Percentiles rank a stretch among this genome's conserved stretches.
Evolutionary conservation across 1,284 basidiomycete species (phyloP).

Genomic region (Irpex sp.): DNA sequence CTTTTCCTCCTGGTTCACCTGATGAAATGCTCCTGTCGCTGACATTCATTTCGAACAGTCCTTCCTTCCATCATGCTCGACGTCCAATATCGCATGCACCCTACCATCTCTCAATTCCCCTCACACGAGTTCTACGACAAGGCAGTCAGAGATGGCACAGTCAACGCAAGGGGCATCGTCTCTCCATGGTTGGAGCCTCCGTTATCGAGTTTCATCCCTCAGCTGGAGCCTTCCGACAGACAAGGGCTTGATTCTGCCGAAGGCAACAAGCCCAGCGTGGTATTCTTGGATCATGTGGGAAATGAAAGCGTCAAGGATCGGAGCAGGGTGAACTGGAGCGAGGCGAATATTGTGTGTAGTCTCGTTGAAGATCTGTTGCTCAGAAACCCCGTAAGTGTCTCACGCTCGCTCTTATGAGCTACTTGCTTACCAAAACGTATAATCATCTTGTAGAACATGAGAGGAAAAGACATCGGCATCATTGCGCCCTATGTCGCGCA

Average conservation of each 20-base stretch:
- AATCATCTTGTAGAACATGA: conserved; percentile 43
- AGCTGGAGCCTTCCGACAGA: neutral
- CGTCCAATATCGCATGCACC: conserved; percentile 95
- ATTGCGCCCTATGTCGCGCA: conserved; percentile 88
- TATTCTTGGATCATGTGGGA: conserved; percentile 77
- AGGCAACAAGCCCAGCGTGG: conserved; percentile 46
- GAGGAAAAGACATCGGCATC: conserved; percentile 77
- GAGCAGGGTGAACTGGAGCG: conserved; percentile 71
- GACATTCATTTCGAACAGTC: conserved; percentile 36
- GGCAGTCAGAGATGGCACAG: conserved; percentile 70
- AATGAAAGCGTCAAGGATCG: conserved; percentile 63
- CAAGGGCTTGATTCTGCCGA: neutral
- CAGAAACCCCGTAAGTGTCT: conserved; percentile 60
- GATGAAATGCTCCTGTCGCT: neutral
- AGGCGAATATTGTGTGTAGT: conserved; percentile 74
- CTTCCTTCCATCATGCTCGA: conserved; percentile 88
- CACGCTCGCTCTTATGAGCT: too few relatives aligned
- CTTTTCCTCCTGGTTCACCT: too few relatives aligned
- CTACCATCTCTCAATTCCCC: conserved; percentile 83
- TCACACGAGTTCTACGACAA: conserved; percentile 80
- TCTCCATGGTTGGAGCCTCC: conserved; percentile 54
- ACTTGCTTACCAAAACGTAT: too few relatives aligned
- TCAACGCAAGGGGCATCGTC: conserved; percentile 53
- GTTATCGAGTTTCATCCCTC: conserved; percentile 33
- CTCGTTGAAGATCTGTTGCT: conserved; percentile 77